These are phyloP conservation scores for Pyrenophora tritici-repentis DNA, from an alignment of 2,329 filamentous ascomycete species.

Conservation along the genomic window DNA sequence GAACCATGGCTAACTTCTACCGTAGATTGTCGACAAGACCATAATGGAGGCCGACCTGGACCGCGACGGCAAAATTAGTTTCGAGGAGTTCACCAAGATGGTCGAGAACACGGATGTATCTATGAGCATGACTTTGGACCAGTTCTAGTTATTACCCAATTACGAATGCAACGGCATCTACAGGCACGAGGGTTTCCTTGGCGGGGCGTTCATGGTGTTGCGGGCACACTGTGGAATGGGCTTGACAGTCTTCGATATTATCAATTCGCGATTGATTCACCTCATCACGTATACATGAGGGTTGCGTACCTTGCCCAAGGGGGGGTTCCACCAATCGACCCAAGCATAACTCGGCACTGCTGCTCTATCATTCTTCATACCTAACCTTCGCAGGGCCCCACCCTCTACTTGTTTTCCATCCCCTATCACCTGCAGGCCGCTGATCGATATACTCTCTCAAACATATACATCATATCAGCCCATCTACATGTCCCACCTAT, in stretches of 20 bases:
- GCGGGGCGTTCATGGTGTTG: slow-evolving; percentile 45
- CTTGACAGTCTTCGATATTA: slow-evolving; percentile 35
- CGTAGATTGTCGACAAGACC: slow-evolving; percentile 94
- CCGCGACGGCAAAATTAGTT: slow-evolving; percentile 96
- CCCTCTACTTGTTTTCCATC: too few species aligned
- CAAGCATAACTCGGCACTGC: neutral
- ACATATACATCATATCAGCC: neutral
- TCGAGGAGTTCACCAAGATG: slow-evolving; percentile 99
- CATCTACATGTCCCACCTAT: neutral
- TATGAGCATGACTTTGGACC: slow-evolving; percentile 71
- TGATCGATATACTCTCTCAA: too few species aligned
- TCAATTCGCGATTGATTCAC: slow-evolving; percentile 19
- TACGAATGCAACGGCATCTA: slow-evolving; percentile 22
- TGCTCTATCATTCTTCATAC: too few species aligned
- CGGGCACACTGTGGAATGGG: slow-evolving; percentile 19
- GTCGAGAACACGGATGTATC: slow-evolving; percentile 86
- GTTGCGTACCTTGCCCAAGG: too few species aligned
- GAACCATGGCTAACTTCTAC: slow-evolving; percentile 13
- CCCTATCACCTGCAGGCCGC: too few species aligned
- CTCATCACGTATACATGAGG: too few species aligned
- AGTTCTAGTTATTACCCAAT: slow-evolving; percentile 40
- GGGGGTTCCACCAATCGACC: slow-evolving; percentile 17
- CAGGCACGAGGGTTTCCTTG: slow-evolving; percentile 27
- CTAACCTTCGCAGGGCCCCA: too few species aligned
- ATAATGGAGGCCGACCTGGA: slow-evolving; percentile 99